Base-by-base conservation (phyloP, 257 asterid genomes). In the Nicotiana knightiana region DNA sequence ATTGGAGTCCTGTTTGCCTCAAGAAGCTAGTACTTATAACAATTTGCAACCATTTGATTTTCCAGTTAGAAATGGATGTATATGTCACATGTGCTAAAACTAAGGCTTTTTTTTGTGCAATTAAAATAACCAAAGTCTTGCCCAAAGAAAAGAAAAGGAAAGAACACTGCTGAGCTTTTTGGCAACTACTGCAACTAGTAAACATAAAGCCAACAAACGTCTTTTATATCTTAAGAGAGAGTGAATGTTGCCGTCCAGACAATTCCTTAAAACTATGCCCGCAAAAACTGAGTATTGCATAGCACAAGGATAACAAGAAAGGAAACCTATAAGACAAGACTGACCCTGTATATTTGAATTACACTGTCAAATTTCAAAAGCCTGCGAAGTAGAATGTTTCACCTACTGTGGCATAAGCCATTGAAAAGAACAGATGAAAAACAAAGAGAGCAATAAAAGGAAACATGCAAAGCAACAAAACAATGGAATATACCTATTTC, bases 401-500 rank as follows among this genome's bases (percentile, higher is more conserved):
- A 71, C 78, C 58, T 71, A 71, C 13, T 43, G 35, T 43, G 33
- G 5, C 78, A 71, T 70, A 43, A 39, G 3, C n/a, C 58, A 43
- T 21, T 2, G 4, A 46, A 46, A 46, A 21, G 6, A 71, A 43
- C 24, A 71, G 13, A 71, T 70, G 11, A 39, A 18, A 70, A 70
- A 70, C 6, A 39, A 39, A 12, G 59, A 21, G n/a, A 39, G 37
- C 6, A 43, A 21, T 21, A 71, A 62, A 70, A 46, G 6, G 59
- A n/a, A n/a, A 67, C 30, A 10, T 3, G 9, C 10, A 18, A 18
- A 58, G 9, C 64, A 58, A 39, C 58, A 68, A n/a, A 68, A 68
- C 18, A n/a, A 46, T 43, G 78, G 13, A 71, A 43, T 57, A 26
- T 76, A 88, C 97, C 97, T 81, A 92, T 91, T 87, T 92, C 97